Evolutionary conservation across 192 early-diverging fungal species (phyloP), one percentile per base, ranked within the genome.

Genomic region (Rhizoclosmatium sp.): DNA sequence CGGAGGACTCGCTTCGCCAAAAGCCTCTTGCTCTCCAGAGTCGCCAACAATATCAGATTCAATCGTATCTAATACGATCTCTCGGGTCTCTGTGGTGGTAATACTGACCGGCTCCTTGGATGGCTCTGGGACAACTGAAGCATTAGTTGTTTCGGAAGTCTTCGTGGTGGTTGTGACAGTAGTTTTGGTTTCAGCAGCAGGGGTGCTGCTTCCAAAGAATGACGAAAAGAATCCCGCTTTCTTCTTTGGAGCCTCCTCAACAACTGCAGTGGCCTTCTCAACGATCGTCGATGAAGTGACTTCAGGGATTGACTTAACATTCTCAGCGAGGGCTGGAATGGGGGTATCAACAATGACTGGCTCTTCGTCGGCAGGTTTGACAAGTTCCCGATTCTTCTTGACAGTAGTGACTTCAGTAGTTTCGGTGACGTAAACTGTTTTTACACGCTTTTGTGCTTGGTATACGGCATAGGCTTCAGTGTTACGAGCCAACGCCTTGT

Each of bases 381-480:
- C 41, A 67, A 76, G 12, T 40, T 62, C 31, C 10, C 47, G 49
- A 23, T 76, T 47, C 39, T 76, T 76, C 10, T 49, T 65, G 12
- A 67, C 65, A 23, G 61, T 67, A 7, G 75, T 76, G 12, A 76
- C 64, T 41, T 76, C 65, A 39, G 49, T 56, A 14, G 65, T 76
- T 48, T 76, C 75, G 14, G 19, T 9, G 2, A 76, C 75, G 41
- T 23, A 59, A 51, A 76, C 66, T 12, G 75, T 76, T 59, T 76
- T 76, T 5, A 67, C 47, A 4, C 41, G 39, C 23, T 67, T 65
- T 42, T n/a, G 23, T 10, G 21, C 19, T 3, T 44, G 39, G 14
- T 21, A 41, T 16, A 44, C 45, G 14, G 54, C 54, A 42, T 71
- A 56, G 12, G 69, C 51, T n/a, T 12, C 49, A 39, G 14, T 23